These are phyloP conservation scores for Pseudogymnoascus sp. DNA, from an alignment of 2,329 filamentous ascomycete genomes.

Conservation along the genomic window DNA sequence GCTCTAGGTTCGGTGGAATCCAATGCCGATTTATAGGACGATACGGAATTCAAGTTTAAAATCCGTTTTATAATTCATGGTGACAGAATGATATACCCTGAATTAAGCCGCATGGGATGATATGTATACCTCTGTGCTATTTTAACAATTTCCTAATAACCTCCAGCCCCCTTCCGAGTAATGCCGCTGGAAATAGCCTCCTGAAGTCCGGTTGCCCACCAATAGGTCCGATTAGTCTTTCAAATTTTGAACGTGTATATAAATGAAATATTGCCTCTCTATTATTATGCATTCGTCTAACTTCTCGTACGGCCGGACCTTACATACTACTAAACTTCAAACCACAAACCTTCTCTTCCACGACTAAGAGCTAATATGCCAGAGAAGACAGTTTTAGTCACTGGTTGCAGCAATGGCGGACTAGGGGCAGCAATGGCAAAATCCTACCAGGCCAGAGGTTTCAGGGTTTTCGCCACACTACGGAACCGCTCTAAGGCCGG, in stretches of 20 bases:
- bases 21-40: neutral
- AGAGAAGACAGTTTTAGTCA: constrained; percentile 28
- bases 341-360: neutral
- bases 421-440: constrained; percentile 35
- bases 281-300: neutral
- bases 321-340: neutral
- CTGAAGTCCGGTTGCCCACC: neutral
- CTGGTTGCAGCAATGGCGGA: constrained; percentile 34
- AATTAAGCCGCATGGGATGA: neutral
- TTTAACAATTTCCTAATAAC: neutral
- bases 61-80: neutral
- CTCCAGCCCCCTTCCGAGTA: neutral
- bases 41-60: neutral
- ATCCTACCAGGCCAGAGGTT: constrained; percentile 33
- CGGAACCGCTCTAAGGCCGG: constrained; percentile 30
- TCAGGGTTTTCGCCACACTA: constrained; percentile 36
- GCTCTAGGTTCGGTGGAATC: neutral
- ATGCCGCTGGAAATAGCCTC: neutral
- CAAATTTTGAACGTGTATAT: neutral
- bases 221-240: neutral
- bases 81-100: neutral
- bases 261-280: neutral
- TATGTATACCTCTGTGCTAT: neutral
- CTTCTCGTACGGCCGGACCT: neutral
- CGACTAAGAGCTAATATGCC: neutral